Evolutionary conservation across 208 protist species (phyloP).

Genomic region (Wallacemonas collosoma): DNA sequence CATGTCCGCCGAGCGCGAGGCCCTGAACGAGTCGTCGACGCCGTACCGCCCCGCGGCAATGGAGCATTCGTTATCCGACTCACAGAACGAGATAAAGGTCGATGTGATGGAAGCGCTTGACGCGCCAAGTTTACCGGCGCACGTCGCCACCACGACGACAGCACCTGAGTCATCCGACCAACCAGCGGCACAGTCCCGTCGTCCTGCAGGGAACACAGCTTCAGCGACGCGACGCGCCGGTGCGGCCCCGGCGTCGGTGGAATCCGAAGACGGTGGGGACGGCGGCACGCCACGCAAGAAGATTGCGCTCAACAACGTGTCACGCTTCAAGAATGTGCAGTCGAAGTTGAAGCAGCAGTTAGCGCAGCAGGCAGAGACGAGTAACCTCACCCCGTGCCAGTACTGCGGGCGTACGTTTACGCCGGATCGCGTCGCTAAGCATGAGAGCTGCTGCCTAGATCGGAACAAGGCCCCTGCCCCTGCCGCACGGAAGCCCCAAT

Average conservation of each 20-base stretch:
- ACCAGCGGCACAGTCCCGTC: too few species aligned
- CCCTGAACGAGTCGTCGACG: conserved; percentile 28
- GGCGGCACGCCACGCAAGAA: conserved; percentile 25
- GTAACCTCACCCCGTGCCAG: conserved; percentile 43
- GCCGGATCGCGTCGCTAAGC: conserved; percentile 72
- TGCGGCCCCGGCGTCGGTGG: neutral
- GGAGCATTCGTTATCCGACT: conserved; percentile 17
- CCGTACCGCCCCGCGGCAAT: conserved; percentile 34
- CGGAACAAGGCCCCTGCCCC: conserved; percentile 46
- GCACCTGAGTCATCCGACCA: too few species aligned
- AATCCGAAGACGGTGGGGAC: neutral
- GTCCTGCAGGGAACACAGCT: too few species aligned
- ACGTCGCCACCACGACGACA: too few species aligned
- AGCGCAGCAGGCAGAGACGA: conserved; percentile 22
- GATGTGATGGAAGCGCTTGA: neutral
- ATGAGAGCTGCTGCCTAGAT: conserved; percentile 81
- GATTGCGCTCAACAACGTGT: conserved; percentile 82
- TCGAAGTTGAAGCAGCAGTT: conserved; percentile 62
- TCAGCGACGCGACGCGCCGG: neutral
- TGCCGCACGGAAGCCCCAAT: conserved; percentile 9
- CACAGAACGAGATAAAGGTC: neutral
- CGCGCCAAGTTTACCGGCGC: too few species aligned
- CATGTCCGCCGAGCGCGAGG: conserved; percentile 24
- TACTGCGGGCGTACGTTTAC: conserved; percentile 83
- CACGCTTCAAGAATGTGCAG: conserved; percentile 75